Evolutionary conservation across 1,284 basidiomycete genomes (phyloP).

Genomic region (Coniferiporia weirii): DNA sequence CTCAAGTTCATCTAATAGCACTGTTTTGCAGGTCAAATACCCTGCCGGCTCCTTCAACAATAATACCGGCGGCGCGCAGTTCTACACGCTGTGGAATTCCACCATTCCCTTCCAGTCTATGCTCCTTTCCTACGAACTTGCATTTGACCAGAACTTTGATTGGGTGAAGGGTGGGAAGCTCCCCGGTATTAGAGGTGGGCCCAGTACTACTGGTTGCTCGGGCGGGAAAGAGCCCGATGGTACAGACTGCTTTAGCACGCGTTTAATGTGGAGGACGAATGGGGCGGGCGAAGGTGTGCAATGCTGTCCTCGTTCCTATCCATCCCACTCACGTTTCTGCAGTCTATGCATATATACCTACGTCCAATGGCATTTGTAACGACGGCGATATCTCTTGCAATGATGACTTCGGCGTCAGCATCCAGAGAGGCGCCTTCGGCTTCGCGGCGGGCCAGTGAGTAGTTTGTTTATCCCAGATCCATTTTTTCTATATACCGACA

Average conservation of each 20-base stretch:
- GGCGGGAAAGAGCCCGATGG: constrained; percentile 38
- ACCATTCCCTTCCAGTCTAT: constrained; percentile 51
- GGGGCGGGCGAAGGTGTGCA: constrained; percentile 38
- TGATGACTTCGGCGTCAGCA: constrained; percentile 38
- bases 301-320: constrained; percentile 9
- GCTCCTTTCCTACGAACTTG: constrained; percentile 67
- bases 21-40: constrained; percentile 64
- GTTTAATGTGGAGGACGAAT: constrained; percentile 40
- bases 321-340: constrained; percentile 11
- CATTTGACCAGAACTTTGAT: constrained; percentile 52
- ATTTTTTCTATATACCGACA: background rate
- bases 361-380: constrained; percentile 36
- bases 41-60: constrained; percentile 57
- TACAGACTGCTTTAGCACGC: constrained; percentile 40
- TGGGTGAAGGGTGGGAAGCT: constrained; percentile 47
- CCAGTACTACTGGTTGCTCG: constrained; percentile 34
- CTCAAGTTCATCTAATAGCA: constrained; percentile 33
- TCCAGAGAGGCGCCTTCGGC: constrained; percentile 35
- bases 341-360: constrained; percentile 64
- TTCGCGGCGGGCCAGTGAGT: constrained; percentile 48
- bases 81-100: constrained; percentile 61
- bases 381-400: constrained; percentile 31
- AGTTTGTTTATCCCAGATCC: constrained; percentile 14
- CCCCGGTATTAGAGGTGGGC: constrained; percentile 41
- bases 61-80: constrained; percentile 58